Base-by-base conservation (phyloP, 805 yeast species). In the Kazachstania viticola region DNA sequence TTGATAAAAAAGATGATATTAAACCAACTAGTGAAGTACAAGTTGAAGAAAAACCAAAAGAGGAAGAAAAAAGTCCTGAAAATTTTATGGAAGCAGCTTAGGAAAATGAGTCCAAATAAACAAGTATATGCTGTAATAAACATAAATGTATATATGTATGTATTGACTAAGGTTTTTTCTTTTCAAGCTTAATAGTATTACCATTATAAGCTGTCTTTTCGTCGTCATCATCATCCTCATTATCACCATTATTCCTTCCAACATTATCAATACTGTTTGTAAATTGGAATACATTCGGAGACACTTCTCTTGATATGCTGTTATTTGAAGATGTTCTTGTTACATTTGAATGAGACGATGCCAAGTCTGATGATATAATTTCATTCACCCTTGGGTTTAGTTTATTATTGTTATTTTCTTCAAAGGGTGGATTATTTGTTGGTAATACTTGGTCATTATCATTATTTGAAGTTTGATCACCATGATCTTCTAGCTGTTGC, bases 171-270 rank as follows among this genome's bases (percentile, higher is more conserved):
- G 71, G 75, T 15, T 47, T 42, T 14, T 47, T 49, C 34, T 48
- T 50, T 41, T 73, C 74, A 29, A 75, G 43, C 38, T 62, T 65
- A 23, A 71, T 47, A 13, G 60, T 63, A 45, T 74, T 75, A 1
- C 79, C 80, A 43, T 75, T 74, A 43, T 71, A 75, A 1, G 75
- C 69, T 17, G 58, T 47, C 22, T 69, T 53, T 15, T 64, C 66
- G 14, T 59, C 61, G 5, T 48, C 45, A 7, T 44, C 39, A 16
- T 51, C 50, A 9, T 53, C 45, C 11, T 44, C 42, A 8, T 48
- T 29, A 16, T 48, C 45, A 17, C 41, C 36, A 27, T 45, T 45
- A 21, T 42, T 49, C n/a, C n/a, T n/a, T n/a, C n/a, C n/a, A n/a
- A n/a, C n/a, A n/a, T n/a, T n/a, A n/a, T n/a, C n/a, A n/a, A n/a